Conservation (phyloP, 495 filamentous ascomycete species). For the Aspergillus haitiensis region DNA sequence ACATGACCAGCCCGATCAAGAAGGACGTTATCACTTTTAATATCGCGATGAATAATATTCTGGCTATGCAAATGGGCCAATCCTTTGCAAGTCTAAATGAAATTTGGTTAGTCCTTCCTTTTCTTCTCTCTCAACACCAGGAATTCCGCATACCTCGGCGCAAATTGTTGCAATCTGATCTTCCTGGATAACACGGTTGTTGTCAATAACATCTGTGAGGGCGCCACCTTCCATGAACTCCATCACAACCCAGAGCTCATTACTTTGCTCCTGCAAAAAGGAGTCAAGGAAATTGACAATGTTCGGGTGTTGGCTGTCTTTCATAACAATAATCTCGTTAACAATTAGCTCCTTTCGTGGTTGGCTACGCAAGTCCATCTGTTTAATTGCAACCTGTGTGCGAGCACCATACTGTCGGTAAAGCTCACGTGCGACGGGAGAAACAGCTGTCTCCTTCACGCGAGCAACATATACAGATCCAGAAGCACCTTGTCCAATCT, state of each 20-base stretch:
- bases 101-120: conserved; percentile 34
- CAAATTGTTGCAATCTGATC: conserved; percentile 98
- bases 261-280: conserved; percentile 87
- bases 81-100: conserved; percentile 85
- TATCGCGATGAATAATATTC: conserved; percentile 98
- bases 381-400: conserved; percentile 93
- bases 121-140: not conserved
- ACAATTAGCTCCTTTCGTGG: conserved; percentile 98
- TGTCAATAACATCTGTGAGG: conserved; percentile 97
- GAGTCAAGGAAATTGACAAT: conserved; percentile 99
- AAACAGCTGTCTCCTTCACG: conserved; percentile 72
- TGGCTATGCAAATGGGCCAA: conserved; percentile 90
- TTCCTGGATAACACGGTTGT: conserved; percentile 86
- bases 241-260: conserved; percentile 98
- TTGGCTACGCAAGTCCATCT: conserved; percentile 98
- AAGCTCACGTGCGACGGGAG: conserved; percentile 63
- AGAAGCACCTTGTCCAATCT: conserved; percentile 97
- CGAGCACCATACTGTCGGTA: conserved; percentile 67
- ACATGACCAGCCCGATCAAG: conserved; percentile 91
- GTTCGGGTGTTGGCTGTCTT: conserved; percentile 95
- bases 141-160: conserved; percentile 66
- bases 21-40: conserved; percentile 98
- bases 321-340: conserved; percentile 99
- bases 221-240: conserved; percentile 99
- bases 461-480: conserved; percentile 98